phyloP scores from a whole-genome alignment of 140 eudicot species.

The Oenanthe javanica region DNA sequence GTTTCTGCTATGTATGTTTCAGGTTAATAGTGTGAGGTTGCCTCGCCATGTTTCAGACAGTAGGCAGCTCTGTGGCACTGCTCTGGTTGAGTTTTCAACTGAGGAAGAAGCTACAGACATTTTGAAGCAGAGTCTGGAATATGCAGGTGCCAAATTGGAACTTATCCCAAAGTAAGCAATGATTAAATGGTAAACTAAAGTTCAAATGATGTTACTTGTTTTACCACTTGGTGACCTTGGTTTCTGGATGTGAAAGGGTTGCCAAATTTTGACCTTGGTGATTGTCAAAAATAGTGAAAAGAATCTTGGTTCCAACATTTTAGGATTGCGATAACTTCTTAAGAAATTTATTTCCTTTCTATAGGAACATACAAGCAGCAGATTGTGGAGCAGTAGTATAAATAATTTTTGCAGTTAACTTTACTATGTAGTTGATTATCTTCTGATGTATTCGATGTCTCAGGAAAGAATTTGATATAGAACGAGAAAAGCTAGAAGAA shows the following conservation, averaged over 20 bases:
- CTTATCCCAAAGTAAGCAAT: slow-evolving; percentile 71
- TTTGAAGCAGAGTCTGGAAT: slow-evolving; percentile 54
- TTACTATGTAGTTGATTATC: not conserved
- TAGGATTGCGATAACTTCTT: not conserved
- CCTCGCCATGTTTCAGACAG: slow-evolving; percentile 80
- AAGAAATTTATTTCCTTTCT: not conserved
- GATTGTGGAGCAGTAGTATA: not conserved
- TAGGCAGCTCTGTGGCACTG: slow-evolving; percentile 71
- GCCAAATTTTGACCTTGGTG: not conserved
- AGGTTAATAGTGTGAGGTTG: slow-evolving; percentile 93
- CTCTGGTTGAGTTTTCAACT: slow-evolving; percentile 74
- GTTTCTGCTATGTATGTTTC: not conserved
- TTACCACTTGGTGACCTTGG: not conserved
- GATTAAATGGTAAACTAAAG: not conserved
- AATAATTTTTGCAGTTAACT: not conserved
- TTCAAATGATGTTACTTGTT: not conserved
- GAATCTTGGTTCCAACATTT: not conserved
- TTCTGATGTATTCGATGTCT: not conserved
- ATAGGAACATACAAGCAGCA: not conserved
- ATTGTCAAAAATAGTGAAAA: not conserved
- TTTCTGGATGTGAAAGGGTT: not conserved
- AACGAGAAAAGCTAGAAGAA: slow-evolving; percentile 59
- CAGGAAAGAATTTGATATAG: slow-evolving; percentile 83
- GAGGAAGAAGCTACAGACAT: slow-evolving; percentile 72
- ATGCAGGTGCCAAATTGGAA: slow-evolving; percentile 61